Evolutionary conservation across 2,329 filamentous ascomycete species (phyloP), one percentile per base, ranked within the genome.

Genomic region (Fusarium sp.): DNA sequence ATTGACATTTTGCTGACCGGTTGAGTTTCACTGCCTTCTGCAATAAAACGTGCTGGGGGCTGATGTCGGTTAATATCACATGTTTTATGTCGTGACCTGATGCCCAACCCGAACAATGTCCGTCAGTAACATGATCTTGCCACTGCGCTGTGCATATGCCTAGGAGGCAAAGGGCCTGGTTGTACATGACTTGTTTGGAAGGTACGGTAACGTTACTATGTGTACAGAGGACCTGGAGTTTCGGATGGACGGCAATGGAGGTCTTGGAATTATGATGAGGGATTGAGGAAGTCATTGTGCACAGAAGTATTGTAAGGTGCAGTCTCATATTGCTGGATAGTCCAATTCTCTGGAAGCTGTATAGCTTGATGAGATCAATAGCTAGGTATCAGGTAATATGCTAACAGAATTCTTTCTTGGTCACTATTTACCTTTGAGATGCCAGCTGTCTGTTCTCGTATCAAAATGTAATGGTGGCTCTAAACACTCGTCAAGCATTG

Each of bases 21-120:
- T 59, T 22, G 40, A 50, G 70, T 74, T 55, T 47, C 67, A 74
- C 72, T 54, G 45, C 71, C 71, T 59, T 50, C n/a, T 54, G 46
- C 43, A 24, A 45, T 34, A 49, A 58, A 57, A 42, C 38, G n/a
- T 56, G 46, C 6, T 58, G 30, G 18, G 55, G 47, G 44, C 49
- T 51, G 53, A 66, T 22, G 25, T 18, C 46, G 56, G 40, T 42
- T 43, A 10, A 58, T 49, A 20, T 70, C 62, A 53, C 46, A 68
- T 70, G 67, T 68, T 71, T 25, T 11, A 52, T 29, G 34, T 20
- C 22, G 54, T 63, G 57, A 59, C 22, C 30, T 46, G 27, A 46
- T 60, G 30, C 18, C 10, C 43, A 46, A 42, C 38, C 55, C 43
- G 47, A 44, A 16, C 11, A 34, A 42, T 40, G 11, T 45, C 54